Conservation (phyloP, 2,329 filamentous ascomycete genomes). For the Ceratocystis smalleyi region DNA sequence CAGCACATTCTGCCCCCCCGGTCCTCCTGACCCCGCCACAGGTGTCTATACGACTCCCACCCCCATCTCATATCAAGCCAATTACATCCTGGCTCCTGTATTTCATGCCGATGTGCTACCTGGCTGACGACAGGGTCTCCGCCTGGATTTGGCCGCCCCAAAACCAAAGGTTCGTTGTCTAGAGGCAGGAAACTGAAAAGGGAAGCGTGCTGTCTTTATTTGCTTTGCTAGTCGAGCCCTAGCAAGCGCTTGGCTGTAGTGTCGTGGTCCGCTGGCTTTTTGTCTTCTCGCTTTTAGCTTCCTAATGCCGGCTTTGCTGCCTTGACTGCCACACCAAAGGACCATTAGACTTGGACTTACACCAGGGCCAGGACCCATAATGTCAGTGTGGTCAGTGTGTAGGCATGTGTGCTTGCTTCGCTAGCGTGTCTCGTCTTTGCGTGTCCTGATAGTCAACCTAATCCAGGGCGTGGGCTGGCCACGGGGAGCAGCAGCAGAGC, state of each 20-base stretch:
- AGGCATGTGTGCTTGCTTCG: no score
- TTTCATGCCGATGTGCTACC: not conserved
- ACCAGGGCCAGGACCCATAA: no score
- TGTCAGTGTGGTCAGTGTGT: no score
- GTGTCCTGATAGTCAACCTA: not conserved
- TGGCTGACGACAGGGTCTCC: not conserved
- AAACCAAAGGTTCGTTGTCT: not conserved
- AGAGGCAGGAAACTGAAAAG: no score
- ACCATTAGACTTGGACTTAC: no score
- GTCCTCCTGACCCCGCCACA: not conserved
- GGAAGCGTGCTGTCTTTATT: no score
- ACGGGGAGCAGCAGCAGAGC: not conserved
- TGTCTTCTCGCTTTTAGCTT: not conserved
- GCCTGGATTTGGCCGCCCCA: not conserved
- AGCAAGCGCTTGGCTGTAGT: not conserved
- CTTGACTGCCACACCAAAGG: not conserved
- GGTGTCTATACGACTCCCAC: not conserved
- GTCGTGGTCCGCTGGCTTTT: not conserved
- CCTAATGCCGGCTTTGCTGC: not conserved
- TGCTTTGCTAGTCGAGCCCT: no score
- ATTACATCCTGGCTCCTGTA: not conserved
- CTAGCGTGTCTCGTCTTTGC: no score
- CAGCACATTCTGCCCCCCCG: not conserved
- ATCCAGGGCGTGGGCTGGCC: not conserved
- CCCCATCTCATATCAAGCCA: not conserved